Conservation (phyloP, 768 basidiomycete species). For the Lactarius akahatsu region DNA sequence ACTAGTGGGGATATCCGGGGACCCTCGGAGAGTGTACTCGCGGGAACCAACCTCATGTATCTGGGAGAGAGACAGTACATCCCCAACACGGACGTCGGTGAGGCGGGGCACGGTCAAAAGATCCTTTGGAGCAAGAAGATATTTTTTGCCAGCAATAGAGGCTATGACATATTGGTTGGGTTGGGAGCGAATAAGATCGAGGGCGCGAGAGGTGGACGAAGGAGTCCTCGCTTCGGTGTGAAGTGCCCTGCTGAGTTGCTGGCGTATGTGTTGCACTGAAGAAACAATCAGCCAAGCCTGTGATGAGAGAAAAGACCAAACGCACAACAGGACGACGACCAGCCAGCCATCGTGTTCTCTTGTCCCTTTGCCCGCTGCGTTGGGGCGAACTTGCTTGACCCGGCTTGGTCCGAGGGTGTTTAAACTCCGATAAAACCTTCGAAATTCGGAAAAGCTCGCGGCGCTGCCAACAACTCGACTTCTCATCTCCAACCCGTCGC, state of each 20-base stretch:
- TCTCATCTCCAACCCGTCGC: conserved; percentile 40
- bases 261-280: conserved; percentile 25
- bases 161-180: conserved; percentile 92
- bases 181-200: conserved; percentile 83
- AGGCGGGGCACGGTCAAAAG: conserved; percentile 91
- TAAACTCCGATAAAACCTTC: conserved; percentile 28
- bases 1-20: conserved; percentile 63
- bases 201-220: conserved; percentile 51
- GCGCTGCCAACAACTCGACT: conserved; percentile 36
- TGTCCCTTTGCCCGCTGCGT: not conserved
- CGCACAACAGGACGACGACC: conserved; percentile 24
- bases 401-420: conserved; percentile 21
- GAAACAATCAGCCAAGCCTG: not conserved
- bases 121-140: conserved; percentile 88
- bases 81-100: conserved; percentile 81
- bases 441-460: conserved; percentile 30
- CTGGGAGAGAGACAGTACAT: conserved; percentile 75
- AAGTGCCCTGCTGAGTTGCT: conserved; percentile 33
- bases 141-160: conserved; percentile 80
- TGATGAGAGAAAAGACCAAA: not conserved
- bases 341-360: conserved; percentile 15
- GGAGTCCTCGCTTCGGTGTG: conserved; percentile 35
- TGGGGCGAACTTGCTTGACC: not conserved
- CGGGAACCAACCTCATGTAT: conserved; percentile 95
- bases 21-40: conserved; percentile 87